A percentile compares a stretch with the other conserved stretches of the same genome.
phyloP scores from a whole-genome alignment of 179 eudicot species.

The Silene noctiflora region DNA sequence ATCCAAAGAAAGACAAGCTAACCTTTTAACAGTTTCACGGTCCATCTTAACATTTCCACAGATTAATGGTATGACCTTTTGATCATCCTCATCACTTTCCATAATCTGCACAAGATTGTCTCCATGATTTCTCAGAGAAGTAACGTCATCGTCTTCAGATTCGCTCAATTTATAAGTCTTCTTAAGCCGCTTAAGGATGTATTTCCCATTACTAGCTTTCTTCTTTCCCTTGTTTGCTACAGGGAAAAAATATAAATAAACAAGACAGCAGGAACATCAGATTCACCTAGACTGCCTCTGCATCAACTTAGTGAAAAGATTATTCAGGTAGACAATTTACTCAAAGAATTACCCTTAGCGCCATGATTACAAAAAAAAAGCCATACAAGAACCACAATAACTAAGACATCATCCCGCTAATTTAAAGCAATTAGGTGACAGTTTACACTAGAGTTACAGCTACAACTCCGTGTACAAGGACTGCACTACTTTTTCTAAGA shows the following conservation, averaged over 20 bases:
- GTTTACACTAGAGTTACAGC: too few species aligned
- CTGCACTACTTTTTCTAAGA: too few species aligned
- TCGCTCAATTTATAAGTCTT: constrained; percentile 49
- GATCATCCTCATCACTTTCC: constrained; percentile 33
- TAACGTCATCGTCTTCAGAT: constrained; percentile 48
- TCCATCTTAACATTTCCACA: constrained; percentile 27
- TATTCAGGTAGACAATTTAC: background rate
- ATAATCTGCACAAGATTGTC: background rate
- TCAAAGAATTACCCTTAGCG: background rate
- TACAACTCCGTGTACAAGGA: too few species aligned
- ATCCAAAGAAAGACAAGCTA: too few species aligned
- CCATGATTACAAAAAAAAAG: too few species aligned
- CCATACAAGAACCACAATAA: too few species aligned
- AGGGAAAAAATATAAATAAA: background rate
- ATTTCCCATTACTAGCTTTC: constrained; percentile 31
- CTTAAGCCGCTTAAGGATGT: constrained; percentile 36
- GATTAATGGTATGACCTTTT: constrained; percentile 39
- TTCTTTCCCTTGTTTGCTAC: constrained; percentile 34
- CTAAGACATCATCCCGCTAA: too few species aligned
- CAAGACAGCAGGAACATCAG: constrained; percentile 9
- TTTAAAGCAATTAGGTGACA: too few species aligned
- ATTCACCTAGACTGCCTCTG: too few species aligned
- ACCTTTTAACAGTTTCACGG: constrained; percentile 25
- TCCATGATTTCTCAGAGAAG: constrained; percentile 27
- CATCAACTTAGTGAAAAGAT: background rate